phyloP scores from a whole-genome alignment of 305 asterid genomes.

The Fraxinus baroniana region DNA sequence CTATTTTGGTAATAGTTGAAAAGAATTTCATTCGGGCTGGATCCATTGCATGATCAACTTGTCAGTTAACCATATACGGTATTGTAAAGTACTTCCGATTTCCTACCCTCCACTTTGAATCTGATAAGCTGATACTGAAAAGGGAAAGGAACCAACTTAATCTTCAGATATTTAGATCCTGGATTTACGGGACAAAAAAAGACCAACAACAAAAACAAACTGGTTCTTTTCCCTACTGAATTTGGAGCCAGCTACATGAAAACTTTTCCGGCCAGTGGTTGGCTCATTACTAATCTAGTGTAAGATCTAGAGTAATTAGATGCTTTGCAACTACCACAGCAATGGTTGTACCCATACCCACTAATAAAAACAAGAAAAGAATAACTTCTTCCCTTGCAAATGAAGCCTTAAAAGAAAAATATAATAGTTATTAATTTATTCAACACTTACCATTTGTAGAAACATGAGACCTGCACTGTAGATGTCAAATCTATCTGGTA shows the following conservation, averaged over 20 bases:
- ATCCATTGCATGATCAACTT: not conserved
- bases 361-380: not conserved
- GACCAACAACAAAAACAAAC: not conserved
- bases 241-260: not conserved
- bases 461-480: conserved; percentile 82
- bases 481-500: conserved; percentile 88
- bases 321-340: not conserved
- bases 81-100: not conserved
- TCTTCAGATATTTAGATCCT: not conserved
- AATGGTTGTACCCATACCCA: not conserved
- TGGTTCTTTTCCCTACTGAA: not conserved
- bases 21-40: not conserved
- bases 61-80: not conserved
- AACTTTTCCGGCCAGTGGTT: not conserved
- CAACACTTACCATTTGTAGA: conserved; percentile 75
- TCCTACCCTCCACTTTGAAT: not conserved
- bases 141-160: not conserved
- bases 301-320: not conserved
- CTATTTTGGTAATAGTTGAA: not conserved
- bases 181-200: not conserved
- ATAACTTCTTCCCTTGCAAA: not conserved
- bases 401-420: not conserved
- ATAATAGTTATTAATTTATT: not conserved
- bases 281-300: not conserved
- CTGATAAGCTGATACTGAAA: not conserved